Conservation (phyloP, 2,329 filamentous ascomycete species). For the Bisporella sp. region DNA sequence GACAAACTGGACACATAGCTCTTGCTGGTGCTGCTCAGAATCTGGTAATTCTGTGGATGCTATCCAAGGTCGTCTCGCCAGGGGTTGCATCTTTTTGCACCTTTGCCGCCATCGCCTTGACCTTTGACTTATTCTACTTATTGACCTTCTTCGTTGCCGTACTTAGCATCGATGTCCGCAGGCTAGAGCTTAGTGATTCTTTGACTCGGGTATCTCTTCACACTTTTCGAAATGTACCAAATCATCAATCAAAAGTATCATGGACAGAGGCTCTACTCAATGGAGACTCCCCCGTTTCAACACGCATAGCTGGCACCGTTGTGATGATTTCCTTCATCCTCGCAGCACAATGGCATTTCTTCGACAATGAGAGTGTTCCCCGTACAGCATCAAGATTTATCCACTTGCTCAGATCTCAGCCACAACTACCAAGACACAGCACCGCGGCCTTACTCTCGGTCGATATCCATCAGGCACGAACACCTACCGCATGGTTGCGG, state of each 20-base stretch:
- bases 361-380: slow-evolving; percentile 47
- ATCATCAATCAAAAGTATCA: slow-evolving; percentile 29
- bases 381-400: slow-evolving; percentile 31
- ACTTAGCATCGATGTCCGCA: slow-evolving; percentile 69
- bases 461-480: slow-evolving; percentile 65
- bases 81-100: slow-evolving; percentile 70
- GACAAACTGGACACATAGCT: slow-evolving; percentile 63
- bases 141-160: slow-evolving; percentile 76
- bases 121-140: slow-evolving; percentile 72
- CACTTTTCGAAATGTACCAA: slow-evolving; percentile 19
- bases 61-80: slow-evolving; percentile 62
- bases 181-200: slow-evolving; percentile 69
- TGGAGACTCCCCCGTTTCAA: slow-evolving; percentile 61
- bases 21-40: slow-evolving; percentile 64
- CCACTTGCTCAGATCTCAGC: slow-evolving; percentile 12
- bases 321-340: slow-evolving; percentile 68
- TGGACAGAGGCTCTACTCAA: slow-evolving; percentile 58
- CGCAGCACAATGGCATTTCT: slow-evolving; percentile 72
- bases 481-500: slow-evolving; percentile 69
- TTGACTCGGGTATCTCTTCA: slow-evolving; percentile 45
- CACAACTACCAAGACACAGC: slow-evolving; percentile 7
- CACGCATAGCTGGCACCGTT: slow-evolving; percentile 66
- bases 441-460: slow-evolving; percentile 40
- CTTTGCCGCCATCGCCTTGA: slow-evolving; percentile 67
- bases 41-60: slow-evolving; percentile 53